These are phyloP conservation scores for Rheum nobile DNA, from an alignment of 148 eudicot species.

Conservation along the genomic window DNA sequence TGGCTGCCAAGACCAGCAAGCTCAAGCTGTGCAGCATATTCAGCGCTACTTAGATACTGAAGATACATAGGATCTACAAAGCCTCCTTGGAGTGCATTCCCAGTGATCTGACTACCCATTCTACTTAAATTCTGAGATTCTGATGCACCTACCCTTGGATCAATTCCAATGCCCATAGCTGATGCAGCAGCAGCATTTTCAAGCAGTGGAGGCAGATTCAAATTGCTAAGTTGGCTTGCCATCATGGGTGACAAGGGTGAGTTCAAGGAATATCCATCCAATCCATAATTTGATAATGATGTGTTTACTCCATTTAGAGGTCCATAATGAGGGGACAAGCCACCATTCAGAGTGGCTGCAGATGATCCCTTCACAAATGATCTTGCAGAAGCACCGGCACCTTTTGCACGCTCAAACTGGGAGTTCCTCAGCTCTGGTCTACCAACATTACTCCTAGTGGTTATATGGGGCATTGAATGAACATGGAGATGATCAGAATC, in stretches of 20 bases:
- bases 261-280: slow-evolving; percentile 57
- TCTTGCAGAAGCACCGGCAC: slow-evolving; percentile 33
- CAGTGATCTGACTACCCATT: slow-evolving; percentile 45
- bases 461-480: slow-evolving; percentile 30
- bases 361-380: slow-evolving; percentile 46
- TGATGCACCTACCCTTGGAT: slow-evolving; percentile 38
- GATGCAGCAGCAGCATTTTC: slow-evolving; percentile 78
- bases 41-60: slow-evolving; percentile 67
- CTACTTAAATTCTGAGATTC: slow-evolving; percentile 40
- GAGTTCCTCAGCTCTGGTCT: slow-evolving; percentile 34
- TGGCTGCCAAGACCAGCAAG: slow-evolving; percentile 57
- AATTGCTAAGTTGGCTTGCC: slow-evolving; percentile 46
- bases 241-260: slow-evolving; percentile 50
- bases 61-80: slow-evolving; percentile 73
- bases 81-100: slow-evolving; percentile 40
- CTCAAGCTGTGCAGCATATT: slow-evolving; percentile 56
- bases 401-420: slow-evolving; percentile 35
- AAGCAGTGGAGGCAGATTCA: slow-evolving; percentile 61
- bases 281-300: slow-evolving; percentile 47
- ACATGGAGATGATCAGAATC: slow-evolving; percentile 37
- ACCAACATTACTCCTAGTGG: slow-evolving; percentile 26
- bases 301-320: slow-evolving; percentile 48
- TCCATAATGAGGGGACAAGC: slow-evolving; percentile 43
- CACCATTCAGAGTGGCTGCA: slow-evolving; percentile 32
- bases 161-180: slow-evolving; percentile 53